Evolutionary conservation across 2,329 filamentous ascomycete species (phyloP).

Genomic region (Dothideomycetes sp.): DNA sequence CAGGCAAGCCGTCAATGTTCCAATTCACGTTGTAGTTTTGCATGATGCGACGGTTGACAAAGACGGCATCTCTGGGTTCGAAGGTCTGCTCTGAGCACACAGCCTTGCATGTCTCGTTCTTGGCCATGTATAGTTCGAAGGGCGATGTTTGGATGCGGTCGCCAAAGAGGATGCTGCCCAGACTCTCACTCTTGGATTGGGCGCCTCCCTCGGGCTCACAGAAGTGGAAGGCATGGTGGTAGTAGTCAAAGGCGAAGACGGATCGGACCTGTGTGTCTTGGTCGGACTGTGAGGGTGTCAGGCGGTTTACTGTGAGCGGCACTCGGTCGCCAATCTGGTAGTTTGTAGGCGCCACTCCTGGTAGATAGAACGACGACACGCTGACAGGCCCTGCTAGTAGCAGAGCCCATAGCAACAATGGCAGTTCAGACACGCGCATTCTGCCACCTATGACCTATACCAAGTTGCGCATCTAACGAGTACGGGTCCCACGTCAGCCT

Average conservation of each 20-base stretch:
- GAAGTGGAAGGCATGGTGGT: conserved; percentile 78
- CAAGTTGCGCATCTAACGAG: no score
- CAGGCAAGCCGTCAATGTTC: conserved; percentile 89
- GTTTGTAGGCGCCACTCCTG: conserved; percentile 86
- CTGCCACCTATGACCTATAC: conserved; percentile 4
- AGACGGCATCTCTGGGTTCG: conserved; percentile 57
- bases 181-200: conserved; percentile 71
- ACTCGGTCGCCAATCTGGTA: conserved; percentile 74
- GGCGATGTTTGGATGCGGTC: conserved; percentile 97
- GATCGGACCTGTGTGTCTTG: conserved; percentile 76
- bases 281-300: conserved; percentile 72
- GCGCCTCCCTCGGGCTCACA: conserved; percentile 71
- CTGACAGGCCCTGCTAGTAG: conserved; percentile 24
- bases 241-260: conserved; percentile 96
- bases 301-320: conserved; percentile 82
- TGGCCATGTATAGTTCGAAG: conserved; percentile 76
- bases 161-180: conserved; percentile 94
- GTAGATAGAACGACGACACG: conserved; percentile 73
- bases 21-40: conserved; percentile 90
- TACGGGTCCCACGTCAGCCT: no score
- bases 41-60: conserved; percentile 73
- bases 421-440: conserved; percentile 10
- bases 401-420: conserved; percentile 17
- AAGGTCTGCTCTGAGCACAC: conserved; percentile 63
- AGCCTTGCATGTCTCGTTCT: conserved; percentile 78